phyloP scores from a whole-genome alignment of 2,329 filamentous ascomycete species.

The Allantophomopsis lycopodina region DNA sequence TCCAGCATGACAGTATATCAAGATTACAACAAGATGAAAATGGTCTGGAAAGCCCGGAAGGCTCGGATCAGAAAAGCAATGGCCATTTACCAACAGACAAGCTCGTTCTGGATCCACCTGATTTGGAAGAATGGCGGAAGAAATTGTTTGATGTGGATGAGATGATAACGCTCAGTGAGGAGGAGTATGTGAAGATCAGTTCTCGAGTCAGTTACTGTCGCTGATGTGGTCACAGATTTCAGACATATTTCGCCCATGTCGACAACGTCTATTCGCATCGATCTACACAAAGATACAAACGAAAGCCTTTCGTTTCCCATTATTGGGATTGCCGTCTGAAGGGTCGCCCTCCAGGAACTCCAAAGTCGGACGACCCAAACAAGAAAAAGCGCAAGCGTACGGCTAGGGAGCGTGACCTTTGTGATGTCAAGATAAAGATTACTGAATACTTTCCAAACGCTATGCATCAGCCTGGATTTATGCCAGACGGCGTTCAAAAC shows the following conservation, averaged over 20 bases:
- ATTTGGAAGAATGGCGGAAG: constrained; percentile 55
- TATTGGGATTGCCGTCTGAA: constrained; percentile 80
- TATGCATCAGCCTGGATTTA: constrained; percentile 18
- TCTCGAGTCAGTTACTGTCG: constrained; percentile 2
- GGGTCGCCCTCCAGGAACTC: constrained; percentile 64
- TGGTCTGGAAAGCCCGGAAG: constrained; percentile 18
- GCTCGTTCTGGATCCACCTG: constrained; percentile 51
- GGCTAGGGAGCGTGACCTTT: constrained; percentile 64
- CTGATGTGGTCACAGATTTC: constrained; percentile 36
- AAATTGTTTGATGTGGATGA: constrained; percentile 66
- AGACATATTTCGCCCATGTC: constrained; percentile 71
- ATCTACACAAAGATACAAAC: constrained; percentile 69
- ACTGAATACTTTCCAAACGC: constrained; percentile 59
- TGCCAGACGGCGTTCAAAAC: constrained; percentile 14
- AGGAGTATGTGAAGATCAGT: constrained; percentile 39
- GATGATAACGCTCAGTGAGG: constrained; percentile 56
- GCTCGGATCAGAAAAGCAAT: constrained; percentile 27
- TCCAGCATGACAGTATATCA: constrained; percentile 18
- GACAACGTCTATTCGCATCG: constrained; percentile 79
- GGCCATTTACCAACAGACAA: constrained; percentile 36
- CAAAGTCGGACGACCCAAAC: constrained; percentile 65
- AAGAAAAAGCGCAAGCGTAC: constrained; percentile 73
- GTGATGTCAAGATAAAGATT: constrained; percentile 78
- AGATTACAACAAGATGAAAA: constrained; percentile 24
- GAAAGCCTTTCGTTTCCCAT: constrained; percentile 69